Evolutionary conservation across 805 yeast genomes (phyloP), one percentile per base, ranked within the genome.

Genomic region (Komagataella ulmi): DNA sequence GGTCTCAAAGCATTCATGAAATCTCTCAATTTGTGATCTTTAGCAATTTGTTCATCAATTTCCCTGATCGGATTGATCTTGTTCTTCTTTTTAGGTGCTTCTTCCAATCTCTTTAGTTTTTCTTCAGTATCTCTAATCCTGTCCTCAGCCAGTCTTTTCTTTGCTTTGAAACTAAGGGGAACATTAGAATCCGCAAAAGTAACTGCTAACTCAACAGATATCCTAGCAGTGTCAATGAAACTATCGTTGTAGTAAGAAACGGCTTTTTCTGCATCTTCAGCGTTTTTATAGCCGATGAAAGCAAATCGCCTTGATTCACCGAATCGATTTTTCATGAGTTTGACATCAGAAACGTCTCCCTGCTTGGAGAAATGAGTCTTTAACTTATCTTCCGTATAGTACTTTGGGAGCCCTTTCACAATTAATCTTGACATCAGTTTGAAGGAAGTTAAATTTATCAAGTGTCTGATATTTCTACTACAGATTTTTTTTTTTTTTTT

Each of bases 291-390:
- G 1, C 99, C 99, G 50, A 93, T 72, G 60, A 93, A 93, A 6
- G 96, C 98, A 72, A 93, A 93, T 58, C 95, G 74, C 66, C 99
- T 79, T 7, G 96, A 85, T 60, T 83, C 85, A 23, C 99, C 99
- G 57, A 79, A 80, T 58, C 84, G 74, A 57, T 84, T 87, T 59
- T 78, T 83, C 77, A 89, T 77, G 44, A 93, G 72, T 65, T 86
- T 88, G 44, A 88, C 90, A 75, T 93, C 99, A 0, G 97, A 87
- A 24, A 90, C 88, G 50, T 74, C 72, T 8, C 88, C 86, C 52
- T 74, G 56, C 49, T 59, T 55, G 24, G 68, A 64, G 61, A 91
- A 91, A 61, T 82, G 88, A 30, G 75, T 77, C 55, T 73, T 73
- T 52, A 91, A 68, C 56, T 83, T 79, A 2, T 79, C 88, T 63